phyloP scores from a whole-genome alignment of 2,329 filamentous ascomycete species.

The Epichloe scottii region DNA sequence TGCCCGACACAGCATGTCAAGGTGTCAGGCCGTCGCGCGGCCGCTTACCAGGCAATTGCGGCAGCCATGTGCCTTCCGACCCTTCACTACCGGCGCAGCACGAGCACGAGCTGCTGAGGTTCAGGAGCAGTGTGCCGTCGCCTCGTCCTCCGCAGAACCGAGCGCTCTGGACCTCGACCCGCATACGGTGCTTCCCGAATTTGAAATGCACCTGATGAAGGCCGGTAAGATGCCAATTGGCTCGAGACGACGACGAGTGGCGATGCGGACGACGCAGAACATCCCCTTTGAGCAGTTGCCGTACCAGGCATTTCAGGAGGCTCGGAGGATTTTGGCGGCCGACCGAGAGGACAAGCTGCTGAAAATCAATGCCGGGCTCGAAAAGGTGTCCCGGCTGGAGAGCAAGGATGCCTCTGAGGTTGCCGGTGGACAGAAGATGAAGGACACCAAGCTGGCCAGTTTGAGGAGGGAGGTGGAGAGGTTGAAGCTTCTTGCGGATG shows the following conservation, averaged over 20 bases:
- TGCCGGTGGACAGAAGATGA: slow-evolving; percentile 49
- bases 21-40: slow-evolving; percentile 44
- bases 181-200: slow-evolving; percentile 47
- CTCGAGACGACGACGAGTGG: slow-evolving; percentile 70
- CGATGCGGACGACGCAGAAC: slow-evolving; percentile 49
- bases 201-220: slow-evolving; percentile 54
- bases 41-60: slow-evolving; percentile 43
- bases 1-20: slow-evolving; percentile 34
- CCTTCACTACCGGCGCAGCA: slow-evolving; percentile 23
- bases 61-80: slow-evolving; percentile 23
- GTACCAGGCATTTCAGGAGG: slow-evolving; percentile 97
- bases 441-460: slow-evolving; percentile 53
- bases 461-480: slow-evolving; percentile 62
- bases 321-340: slow-evolving; percentile 64
- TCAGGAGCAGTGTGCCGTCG: slow-evolving; percentile 8
- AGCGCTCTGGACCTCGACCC: slow-evolving; percentile 44
- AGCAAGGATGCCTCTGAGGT: slow-evolving; percentile 42
- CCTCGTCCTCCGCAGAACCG: slow-evolving; percentile 11
- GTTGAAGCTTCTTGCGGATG: slow-evolving; percentile 81
- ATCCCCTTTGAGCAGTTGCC: slow-evolving; percentile 88
- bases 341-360: slow-evolving; percentile 73
- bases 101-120: slow-evolving; percentile 19
- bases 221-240: slow-evolving; percentile 62
- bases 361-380: slow-evolving; percentile 54
- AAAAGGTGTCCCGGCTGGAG: slow-evolving; percentile 56